Evolutionary conservation across 345 rosid species (phyloP).

Genomic region (Kernera saxatilis): DNA sequence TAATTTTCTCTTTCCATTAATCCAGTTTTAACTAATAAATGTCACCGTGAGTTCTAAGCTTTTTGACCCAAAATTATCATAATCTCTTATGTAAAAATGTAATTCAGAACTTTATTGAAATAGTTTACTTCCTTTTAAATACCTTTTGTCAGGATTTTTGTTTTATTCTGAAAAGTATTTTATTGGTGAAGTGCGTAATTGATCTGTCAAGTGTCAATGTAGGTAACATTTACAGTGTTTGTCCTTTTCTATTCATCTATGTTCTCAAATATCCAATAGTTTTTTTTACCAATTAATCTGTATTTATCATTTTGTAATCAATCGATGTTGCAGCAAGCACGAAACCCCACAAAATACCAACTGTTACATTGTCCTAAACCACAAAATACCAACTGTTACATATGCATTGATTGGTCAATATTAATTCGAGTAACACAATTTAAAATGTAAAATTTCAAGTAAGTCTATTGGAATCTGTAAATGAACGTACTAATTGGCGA

Average conservation of each 20-base stretch:
- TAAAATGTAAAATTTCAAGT: not conserved
- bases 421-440: not conserved
- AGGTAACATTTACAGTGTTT: slow-evolving; percentile 16
- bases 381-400: not conserved
- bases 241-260: slow-evolving; percentile 19
- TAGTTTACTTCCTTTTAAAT: not conserved
- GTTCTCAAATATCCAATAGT: not conserved
- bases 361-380: not conserved
- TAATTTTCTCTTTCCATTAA: no score
- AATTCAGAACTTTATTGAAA: not conserved
- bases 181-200: not conserved
- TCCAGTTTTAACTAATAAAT: not conserved
- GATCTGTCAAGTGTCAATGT: slow-evolving; percentile 28
- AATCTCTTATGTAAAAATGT: not conserved
- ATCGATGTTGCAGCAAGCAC: not conserved
- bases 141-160: slow-evolving; percentile 20
- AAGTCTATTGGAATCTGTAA: not conserved
- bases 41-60: not conserved
- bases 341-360: slow-evolving; percentile 1
- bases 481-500: not conserved
- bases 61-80: slow-evolving; percentile 5
- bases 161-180: slow-evolving; percentile 10
- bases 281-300: not conserved
- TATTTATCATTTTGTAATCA: not conserved
- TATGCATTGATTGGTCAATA: not conserved